Evolutionary conservation across 2,329 filamentous ascomycete species (phyloP).

Genomic region (Colletotrichum sp.): DNA sequence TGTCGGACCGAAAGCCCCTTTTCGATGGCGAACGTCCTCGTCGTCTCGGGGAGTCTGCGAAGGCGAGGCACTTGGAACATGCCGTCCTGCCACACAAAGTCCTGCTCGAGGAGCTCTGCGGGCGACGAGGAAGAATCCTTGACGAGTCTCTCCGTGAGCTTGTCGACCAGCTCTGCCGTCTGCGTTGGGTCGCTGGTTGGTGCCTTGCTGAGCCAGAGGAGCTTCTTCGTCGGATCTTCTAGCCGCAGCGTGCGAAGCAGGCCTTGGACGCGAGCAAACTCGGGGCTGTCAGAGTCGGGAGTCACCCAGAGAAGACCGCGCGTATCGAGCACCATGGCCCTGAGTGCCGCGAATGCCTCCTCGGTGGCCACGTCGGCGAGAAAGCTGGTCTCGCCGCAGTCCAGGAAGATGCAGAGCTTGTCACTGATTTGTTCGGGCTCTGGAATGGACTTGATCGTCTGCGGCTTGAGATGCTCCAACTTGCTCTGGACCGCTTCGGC

Average conservation of each 20-base stretch:
- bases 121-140: neutral
- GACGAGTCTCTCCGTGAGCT: neutral
- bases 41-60: neutral
- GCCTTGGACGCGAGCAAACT: neutral
- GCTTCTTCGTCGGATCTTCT: neutral
- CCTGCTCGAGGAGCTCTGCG: neutral
- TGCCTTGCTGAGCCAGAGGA: neutral
- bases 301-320: neutral
- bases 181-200: neutral
- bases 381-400: neutral
- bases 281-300: neutral
- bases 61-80: neutral
- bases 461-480: neutral
- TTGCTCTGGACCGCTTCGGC: fast-evolving
- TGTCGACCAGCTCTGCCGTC: neutral
- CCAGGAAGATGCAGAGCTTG: neutral
- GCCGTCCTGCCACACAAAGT: neutral
- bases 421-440: neutral
- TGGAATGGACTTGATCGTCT: neutral
- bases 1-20: neutral
- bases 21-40: neutral
- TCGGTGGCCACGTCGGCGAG: neutral
- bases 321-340: neutral
- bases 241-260: neutral
- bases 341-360: neutral